Evolutionary conservation across 352 stramenopile species (phyloP).

Genomic region (Phytophthora lateralis): DNA sequence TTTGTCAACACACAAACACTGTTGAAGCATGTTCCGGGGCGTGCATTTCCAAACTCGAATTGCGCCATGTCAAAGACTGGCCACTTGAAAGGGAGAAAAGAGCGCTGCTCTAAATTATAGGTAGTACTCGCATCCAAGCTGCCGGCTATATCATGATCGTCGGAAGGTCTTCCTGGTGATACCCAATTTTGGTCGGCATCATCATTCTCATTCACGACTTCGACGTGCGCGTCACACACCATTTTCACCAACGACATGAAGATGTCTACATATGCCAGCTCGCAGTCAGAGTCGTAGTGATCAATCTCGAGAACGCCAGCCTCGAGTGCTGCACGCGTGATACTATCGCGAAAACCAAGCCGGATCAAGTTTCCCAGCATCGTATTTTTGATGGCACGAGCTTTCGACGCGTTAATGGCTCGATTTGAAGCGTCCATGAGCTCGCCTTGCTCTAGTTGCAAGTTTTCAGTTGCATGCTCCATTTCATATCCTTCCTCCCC

Average conservation of each 20-base stretch:
- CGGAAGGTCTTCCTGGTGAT: not conserved
- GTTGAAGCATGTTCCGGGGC: slow-evolving; percentile 77
- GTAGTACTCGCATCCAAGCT: not conserved
- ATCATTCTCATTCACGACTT: slow-evolving; percentile 33
- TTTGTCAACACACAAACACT: slow-evolving; percentile 87
- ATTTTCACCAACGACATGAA: slow-evolving; percentile 80
- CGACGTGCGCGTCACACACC: slow-evolving; percentile 73
- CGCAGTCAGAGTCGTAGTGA: slow-evolving; percentile 72
- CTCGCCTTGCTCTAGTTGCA: slow-evolving; percentile 33
- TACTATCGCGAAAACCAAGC: slow-evolving; percentile 53
- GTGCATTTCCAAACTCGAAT: slow-evolving; percentile 87
- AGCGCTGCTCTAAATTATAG: slow-evolving; percentile 23
- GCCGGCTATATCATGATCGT: not conserved
- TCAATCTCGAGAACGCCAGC: slow-evolving; percentile 66
- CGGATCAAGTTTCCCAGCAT: slow-evolving; percentile 55
- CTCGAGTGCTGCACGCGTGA: slow-evolving; percentile 56
- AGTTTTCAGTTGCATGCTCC: not conserved
- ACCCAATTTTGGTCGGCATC: slow-evolving; percentile 11
- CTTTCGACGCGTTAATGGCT: slow-evolving; percentile 70
- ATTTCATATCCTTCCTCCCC: slow-evolving; percentile 7
- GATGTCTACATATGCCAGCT: slow-evolving; percentile 83
- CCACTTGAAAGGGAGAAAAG: slow-evolving; percentile 76
- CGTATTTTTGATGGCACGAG: slow-evolving; percentile 56
- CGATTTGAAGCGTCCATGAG: slow-evolving; percentile 52
- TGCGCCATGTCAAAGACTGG: slow-evolving; percentile 90